phyloP scores from a whole-genome alignment of 495 filamentous ascomycete genomes.

The Achaetomiella virescens region DNA sequence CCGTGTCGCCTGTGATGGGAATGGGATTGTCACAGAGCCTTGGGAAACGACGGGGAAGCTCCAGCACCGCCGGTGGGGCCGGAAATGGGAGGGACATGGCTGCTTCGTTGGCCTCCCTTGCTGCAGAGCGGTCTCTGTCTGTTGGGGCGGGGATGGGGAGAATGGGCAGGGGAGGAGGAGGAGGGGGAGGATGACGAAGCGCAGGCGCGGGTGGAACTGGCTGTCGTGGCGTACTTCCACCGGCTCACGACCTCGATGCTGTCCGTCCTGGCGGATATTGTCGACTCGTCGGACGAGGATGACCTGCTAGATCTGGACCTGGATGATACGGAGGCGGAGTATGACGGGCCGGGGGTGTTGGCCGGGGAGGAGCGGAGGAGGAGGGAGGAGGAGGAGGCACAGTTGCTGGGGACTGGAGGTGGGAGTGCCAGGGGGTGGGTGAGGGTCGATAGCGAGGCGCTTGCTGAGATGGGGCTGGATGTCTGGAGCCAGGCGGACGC shows the following conservation, averaged over 20 bases:
- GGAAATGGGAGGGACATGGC: constrained; percentile 12
- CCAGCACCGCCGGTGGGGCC: constrained; percentile 14
- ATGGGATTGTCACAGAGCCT: constrained; percentile 6
- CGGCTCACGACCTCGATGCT: constrained; percentile 70
- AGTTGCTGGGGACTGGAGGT: constrained; percentile 24
- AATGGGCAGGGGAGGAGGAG: constrained; percentile 24
- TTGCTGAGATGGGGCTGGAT: constrained; percentile 77
- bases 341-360: constrained; percentile 16
- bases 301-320: constrained; percentile 40
- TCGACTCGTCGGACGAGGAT: constrained; percentile 52
- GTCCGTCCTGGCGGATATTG: constrained; percentile 59
- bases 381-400: constrained; percentile 25
- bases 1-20: constrained; percentile 17
- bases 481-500: constrained; percentile 76
- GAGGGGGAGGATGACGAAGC: constrained; percentile 23
- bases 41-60: constrained; percentile 22
- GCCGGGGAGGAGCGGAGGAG: constrained; percentile 4
- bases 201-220: constrained; percentile 53
- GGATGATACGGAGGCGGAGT: constrained; percentile 17
- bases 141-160: constrained; percentile 14
- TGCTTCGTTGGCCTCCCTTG: constrained; percentile 37
- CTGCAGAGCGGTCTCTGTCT: constrained; percentile 17
- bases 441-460: constrained; percentile 59
- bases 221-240: constrained; percentile 88
- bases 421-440: constrained; percentile 37